Evolutionary conservation across 192 early-diverging fungal species (phyloP).

Genomic region (Pilaira anomala): DNA sequence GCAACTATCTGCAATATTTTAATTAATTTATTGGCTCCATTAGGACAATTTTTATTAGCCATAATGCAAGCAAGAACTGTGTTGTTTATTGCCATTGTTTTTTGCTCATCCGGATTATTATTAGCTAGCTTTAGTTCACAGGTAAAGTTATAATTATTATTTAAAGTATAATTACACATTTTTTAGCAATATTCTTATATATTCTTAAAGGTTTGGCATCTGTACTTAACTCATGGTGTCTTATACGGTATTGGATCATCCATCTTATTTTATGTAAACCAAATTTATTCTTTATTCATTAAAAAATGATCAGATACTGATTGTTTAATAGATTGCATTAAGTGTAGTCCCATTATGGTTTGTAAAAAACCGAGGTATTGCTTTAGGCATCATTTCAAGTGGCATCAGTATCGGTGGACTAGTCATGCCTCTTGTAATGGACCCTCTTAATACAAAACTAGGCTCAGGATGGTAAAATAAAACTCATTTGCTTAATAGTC

Average conservation of each 20-base stretch:
- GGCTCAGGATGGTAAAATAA: conserved; percentile 41
- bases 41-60: conserved; percentile 13
- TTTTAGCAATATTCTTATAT: background rate
- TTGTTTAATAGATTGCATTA: conserved; percentile 20
- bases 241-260: conserved; percentile 40
- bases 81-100: conserved; percentile 8
- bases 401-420: conserved; percentile 74
- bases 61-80: conserved; percentile 6
- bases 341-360: conserved; percentile 61
- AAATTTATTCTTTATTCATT: background rate
- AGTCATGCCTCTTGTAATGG: conserved; percentile 55
- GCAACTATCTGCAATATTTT: conserved; percentile 26
- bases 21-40: conserved; percentile 20
- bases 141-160: conserved; percentile 7
- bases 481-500: too few relatives aligned
- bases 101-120: conserved; percentile 7
- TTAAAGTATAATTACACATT: background rate
- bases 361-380: conserved; percentile 55
- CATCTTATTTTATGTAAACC: conserved; percentile 26
- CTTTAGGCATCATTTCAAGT: conserved; percentile 66
- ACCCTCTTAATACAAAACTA: conserved; percentile 49
- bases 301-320: too few relatives aligned
- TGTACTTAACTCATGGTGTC: conserved; percentile 42
- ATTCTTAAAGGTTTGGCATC: conserved; percentile 43
- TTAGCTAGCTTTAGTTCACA: conserved; percentile 26